Evolutionary conservation across 805 yeast species (phyloP).

Genomic region (Candida ulmi): DNA sequence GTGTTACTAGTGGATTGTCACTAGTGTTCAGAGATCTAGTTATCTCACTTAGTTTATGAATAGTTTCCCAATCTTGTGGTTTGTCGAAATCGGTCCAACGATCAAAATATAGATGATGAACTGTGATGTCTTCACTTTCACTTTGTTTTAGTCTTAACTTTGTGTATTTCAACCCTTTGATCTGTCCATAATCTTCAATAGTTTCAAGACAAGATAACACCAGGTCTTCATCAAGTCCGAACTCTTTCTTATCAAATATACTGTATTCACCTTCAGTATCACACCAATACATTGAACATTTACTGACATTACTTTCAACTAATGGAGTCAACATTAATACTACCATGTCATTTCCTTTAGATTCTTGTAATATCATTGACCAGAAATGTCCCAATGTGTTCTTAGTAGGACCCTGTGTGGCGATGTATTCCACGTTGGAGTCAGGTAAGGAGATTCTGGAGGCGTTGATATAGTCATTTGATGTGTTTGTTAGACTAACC

Average conservation of each 20-base stretch:
- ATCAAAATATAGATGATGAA: slow-evolving; percentile 64
- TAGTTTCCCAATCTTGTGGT: slow-evolving; percentile 35
- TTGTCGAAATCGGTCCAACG: slow-evolving; percentile 84
- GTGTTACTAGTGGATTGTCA: slow-evolving; percentile 54
- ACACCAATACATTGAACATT: slow-evolving; percentile 83
- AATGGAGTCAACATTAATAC: slow-evolving; percentile 75
- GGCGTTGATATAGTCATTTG: slow-evolving; percentile 20
- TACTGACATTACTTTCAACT: slow-evolving; percentile 60
- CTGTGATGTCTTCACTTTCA: slow-evolving; percentile 14
- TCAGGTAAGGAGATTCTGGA: slow-evolving; percentile 9
- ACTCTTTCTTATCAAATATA: slow-evolving; percentile 17
- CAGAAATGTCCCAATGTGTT: slow-evolving; percentile 81
- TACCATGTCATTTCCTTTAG: slow-evolving; percentile 50
- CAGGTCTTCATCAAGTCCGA: slow-evolving; percentile 4
- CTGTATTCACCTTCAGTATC: slow-evolving; percentile 28
- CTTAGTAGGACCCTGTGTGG: slow-evolving; percentile 76
- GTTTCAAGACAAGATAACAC: slow-evolving; percentile 20
- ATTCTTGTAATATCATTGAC: slow-evolving; percentile 69
- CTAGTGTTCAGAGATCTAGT: slow-evolving; percentile 23
- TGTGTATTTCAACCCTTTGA: slow-evolving; percentile 17
- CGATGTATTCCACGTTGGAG: slow-evolving; percentile 42
- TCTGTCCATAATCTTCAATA: slow-evolving; percentile 16
- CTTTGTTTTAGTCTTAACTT: slow-evolving; percentile 16
- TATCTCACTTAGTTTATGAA: slow-evolving; percentile 25
- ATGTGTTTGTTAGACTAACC: slow-evolving; percentile 33